These are phyloP conservation scores for Dentipellis fragilis DNA, from an alignment of 768 basidiomycete species.

Conservation along the genomic window DNA sequence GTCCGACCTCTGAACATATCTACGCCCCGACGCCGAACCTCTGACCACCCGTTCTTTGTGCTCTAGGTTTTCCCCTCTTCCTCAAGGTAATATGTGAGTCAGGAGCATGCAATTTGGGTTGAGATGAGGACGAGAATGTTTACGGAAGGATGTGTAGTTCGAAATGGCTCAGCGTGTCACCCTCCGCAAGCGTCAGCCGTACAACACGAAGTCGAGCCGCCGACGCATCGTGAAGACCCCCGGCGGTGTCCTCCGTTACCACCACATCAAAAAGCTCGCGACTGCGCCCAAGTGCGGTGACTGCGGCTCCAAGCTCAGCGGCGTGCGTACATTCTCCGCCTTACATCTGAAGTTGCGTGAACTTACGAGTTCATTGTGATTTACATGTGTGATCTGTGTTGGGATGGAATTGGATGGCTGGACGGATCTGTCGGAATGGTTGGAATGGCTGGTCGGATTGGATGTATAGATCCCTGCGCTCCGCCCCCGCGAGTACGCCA, in stretches of 20 bases:
- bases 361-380: neutral
- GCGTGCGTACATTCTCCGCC: slow-evolving; percentile 47
- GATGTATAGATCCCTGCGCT: slow-evolving; percentile 75
- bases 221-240: slow-evolving; percentile 96
- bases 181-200: slow-evolving; percentile 94
- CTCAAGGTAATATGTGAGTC: no score
- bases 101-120: no score
- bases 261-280: slow-evolving; percentile 92
- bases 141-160: no score
- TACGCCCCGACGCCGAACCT: neutral
- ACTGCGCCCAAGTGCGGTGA: slow-evolving; percentile 96
- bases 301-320: slow-evolving; percentile 88
- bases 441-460: neutral
- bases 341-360: no score
- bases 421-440: neutral
- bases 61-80: no score
- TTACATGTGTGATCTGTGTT: neutral
- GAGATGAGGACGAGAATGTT: no score
- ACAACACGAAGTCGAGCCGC: slow-evolving; percentile 97
- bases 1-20: neutral
- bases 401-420: neutral
- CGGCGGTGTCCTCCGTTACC: slow-evolving; percentile 95
- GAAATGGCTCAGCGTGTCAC: slow-evolving; percentile 98
- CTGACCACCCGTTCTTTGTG: no score
- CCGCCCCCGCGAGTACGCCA: slow-evolving; percentile 91